These are phyloP conservation scores for Spencermartinsiella europaea DNA, from an alignment of 805 yeast species.

Conservation along the genomic window DNA sequence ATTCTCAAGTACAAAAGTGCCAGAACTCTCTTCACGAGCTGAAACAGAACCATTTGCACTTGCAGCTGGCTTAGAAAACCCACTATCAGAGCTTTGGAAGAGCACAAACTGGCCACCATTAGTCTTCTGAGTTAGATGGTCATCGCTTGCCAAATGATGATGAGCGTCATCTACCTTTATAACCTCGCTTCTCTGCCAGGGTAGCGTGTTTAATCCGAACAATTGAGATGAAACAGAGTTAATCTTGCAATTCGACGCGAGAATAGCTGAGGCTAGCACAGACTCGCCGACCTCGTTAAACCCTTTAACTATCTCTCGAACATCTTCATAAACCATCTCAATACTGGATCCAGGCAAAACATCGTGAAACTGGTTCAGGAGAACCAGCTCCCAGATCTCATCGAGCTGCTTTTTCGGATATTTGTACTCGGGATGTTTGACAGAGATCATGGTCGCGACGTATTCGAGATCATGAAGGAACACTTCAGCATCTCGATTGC, in stretches of 20 bases:
- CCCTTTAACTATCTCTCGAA: conserved; percentile 63
- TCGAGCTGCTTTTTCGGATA: conserved; percentile 71
- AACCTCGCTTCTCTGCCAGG: conserved; percentile 57
- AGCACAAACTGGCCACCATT: conserved; percentile 13
- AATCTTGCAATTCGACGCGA: conserved; percentile 7
- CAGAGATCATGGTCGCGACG: conserved; percentile 70
- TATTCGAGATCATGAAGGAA: conserved; percentile 81
- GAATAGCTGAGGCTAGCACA: conserved; percentile 44
- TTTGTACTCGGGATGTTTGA: conserved; percentile 46
- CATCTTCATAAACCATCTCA: conserved; percentile 90
- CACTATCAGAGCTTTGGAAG: conserved; percentile 4
- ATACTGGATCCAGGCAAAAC: conserved; percentile 95
- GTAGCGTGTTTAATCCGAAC: conserved; percentile 47
- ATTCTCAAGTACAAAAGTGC: conserved; percentile 51
- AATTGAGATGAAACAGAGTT: conserved; percentile 8
- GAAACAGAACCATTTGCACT: conserved; percentile 32
- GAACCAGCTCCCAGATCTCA: conserved; percentile 78
- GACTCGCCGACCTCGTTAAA: conserved; percentile 49
- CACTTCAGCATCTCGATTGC: conserved; percentile 71
- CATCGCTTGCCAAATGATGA: neutral
- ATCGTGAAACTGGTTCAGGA: conserved; percentile 93
- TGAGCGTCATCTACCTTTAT: conserved; percentile 31
- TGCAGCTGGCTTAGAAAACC: conserved; percentile 6
- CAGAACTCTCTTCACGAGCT: conserved; percentile 38
- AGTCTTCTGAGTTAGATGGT: conserved; percentile 6